phyloP scores from a whole-genome alignment of 805 yeast species.

The Wickerhamomyces silvicola region DNA sequence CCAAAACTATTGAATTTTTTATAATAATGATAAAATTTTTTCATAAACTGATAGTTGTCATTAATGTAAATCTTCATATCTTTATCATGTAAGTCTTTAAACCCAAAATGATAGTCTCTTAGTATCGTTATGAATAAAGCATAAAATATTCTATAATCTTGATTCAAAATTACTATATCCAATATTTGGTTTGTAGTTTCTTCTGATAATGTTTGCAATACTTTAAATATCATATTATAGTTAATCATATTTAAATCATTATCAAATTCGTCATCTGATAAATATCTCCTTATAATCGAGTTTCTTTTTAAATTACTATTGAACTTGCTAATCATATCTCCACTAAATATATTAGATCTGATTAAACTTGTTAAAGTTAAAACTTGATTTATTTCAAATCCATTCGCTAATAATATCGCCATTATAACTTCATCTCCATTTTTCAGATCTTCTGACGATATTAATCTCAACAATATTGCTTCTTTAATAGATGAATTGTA shows the following conservation, averaged over 20 bases:
- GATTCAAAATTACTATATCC: conserved; percentile 14
- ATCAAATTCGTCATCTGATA: conserved; percentile 6
- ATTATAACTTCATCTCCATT: conserved; percentile 30
- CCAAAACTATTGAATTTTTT: too few species aligned
- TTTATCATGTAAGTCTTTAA: conserved; percentile 25
- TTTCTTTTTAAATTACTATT: conserved; percentile 13
- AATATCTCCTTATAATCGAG: conserved; percentile 6
- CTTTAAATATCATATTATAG: conserved; percentile 4
- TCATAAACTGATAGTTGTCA: conserved; percentile 17
- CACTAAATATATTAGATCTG: conserved; percentile 13
- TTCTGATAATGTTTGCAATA: conserved; percentile 7
- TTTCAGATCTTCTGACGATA: conserved; percentile 29
- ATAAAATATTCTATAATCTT: conserved; percentile 32
- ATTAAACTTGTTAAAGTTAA: conserved; percentile 15
- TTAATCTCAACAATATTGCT: conserved; percentile 28
- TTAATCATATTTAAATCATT: conserved; percentile 7
- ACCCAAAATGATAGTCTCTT: conserved; percentile 48
- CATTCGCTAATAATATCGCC: conserved; percentile 15
- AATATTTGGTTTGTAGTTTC: conserved; percentile 11
- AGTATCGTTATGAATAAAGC: conserved; percentile 35
- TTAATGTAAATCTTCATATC: conserved; percentile 5
- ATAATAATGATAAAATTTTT: conserved; percentile 12
- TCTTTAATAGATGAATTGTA: conserved; percentile 18
- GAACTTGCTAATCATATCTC: conserved; percentile 10
- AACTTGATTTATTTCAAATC: conserved; percentile 16